A percentile compares a stretch with the other conserved stretches of the same genome.
These are phyloP conservation scores for Colletotrichum scovillei DNA, from an alignment of 2,329 filamentous ascomycete species.

Conservation along the genomic window DNA sequence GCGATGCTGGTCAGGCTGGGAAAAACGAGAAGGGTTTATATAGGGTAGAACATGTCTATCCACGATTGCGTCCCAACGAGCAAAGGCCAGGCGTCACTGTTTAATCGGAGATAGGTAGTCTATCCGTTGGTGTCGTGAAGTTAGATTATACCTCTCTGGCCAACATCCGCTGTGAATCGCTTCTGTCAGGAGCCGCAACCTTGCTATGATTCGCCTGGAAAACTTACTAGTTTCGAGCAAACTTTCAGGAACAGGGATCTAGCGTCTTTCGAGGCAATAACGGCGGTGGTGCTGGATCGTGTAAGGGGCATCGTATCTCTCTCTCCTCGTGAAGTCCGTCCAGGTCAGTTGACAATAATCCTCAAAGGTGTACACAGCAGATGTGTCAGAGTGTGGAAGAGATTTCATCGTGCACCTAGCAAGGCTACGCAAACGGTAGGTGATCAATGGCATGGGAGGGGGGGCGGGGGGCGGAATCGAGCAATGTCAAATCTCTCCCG, in stretches of 20 bases:
- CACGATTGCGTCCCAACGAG: background rate
- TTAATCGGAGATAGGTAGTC: background rate
- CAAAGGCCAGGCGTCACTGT: accelerated
- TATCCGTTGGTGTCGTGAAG: background rate
- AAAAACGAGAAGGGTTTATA: background rate
- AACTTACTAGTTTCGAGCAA: no score
- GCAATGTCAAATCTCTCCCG: background rate
- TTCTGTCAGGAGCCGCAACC: no score
- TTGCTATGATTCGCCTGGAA: no score
- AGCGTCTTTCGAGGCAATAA: no score
- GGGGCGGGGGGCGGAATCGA: background rate
- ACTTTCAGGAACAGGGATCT: no score
- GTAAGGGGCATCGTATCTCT: background rate
- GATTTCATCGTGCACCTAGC: background rate
- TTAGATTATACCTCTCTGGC: background rate
- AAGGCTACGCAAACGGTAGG: background rate
- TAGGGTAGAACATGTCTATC: background rate
- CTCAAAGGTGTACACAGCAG: background rate
- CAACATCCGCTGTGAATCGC: no score
- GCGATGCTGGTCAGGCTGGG: background rate
- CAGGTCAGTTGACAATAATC: background rate
- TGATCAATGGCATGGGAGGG: background rate
- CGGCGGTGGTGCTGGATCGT: background rate
- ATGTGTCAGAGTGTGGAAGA: background rate
- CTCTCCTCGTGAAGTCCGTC: background rate